Evolutionary conservation across 495 filamentous ascomycete species (phyloP).

Genomic region (Cercophora samala): DNA sequence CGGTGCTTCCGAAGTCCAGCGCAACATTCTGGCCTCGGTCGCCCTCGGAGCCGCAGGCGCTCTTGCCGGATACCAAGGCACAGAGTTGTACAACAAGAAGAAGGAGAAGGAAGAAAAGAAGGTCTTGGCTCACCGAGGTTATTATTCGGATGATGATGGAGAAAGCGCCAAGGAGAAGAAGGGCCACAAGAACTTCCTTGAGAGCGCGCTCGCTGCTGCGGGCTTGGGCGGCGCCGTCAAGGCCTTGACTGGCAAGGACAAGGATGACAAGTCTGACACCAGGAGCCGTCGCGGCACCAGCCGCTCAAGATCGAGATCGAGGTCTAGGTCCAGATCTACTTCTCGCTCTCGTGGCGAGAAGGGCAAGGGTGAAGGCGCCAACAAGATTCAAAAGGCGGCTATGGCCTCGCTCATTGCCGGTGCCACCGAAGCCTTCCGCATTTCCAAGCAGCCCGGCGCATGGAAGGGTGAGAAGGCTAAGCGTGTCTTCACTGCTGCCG

Average conservation of each 20-base stretch:
- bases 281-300: slow-evolving; percentile 51
- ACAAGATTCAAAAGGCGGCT: slow-evolving; percentile 77
- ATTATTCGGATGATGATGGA: slow-evolving; percentile 56
- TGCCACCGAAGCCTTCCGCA: slow-evolving; percentile 81
- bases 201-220: slow-evolving; percentile 63
- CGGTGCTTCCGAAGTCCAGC: slow-evolving; percentile 38
- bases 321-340: slow-evolving; percentile 47
- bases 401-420: slow-evolving; percentile 83
- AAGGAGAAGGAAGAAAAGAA: slow-evolving; percentile 48
- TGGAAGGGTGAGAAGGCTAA: slow-evolving; percentile 85
- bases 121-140: slow-evolving; percentile 41
- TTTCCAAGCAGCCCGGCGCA: slow-evolving; percentile 77
- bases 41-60: slow-evolving; percentile 55
- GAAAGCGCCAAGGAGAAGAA: slow-evolving; percentile 48
- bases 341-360: slow-evolving; percentile 47
- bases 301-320: slow-evolving; percentile 41
- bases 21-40: slow-evolving; percentile 50
- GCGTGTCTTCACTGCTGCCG: slow-evolving; percentile 80
- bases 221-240: slow-evolving; percentile 64
- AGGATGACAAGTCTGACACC: slow-evolving; percentile 52
- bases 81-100: slow-evolving; percentile 54
- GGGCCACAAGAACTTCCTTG: slow-evolving; percentile 66
- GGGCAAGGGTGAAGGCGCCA: slow-evolving; percentile 48
- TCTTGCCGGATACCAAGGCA: slow-evolving; percentile 52
- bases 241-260: slow-evolving; percentile 45